Conservation (phyloP, 1,284 basidiomycete species). For the Marasmius fiardii region DNA sequence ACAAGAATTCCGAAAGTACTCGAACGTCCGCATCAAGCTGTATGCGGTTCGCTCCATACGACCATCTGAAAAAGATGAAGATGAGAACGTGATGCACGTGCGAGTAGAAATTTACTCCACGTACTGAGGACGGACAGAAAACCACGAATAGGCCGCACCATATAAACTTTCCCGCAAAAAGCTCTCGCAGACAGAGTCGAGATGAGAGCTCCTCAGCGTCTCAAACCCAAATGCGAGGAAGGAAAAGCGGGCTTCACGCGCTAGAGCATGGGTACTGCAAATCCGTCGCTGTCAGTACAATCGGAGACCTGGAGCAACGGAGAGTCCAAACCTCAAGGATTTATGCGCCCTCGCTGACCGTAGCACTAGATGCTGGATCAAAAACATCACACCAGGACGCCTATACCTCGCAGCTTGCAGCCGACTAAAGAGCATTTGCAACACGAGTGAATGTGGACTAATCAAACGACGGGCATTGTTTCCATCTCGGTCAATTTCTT, state of each 20-base stretch:
- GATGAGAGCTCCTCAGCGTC: conserved; percentile 81
- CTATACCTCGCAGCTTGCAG: conserved; percentile 93
- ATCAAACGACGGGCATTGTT: conserved; percentile 74
- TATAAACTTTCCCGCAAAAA: conserved; percentile 78
- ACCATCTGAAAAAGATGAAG: conserved; percentile 64
- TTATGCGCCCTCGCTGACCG: conserved; percentile 69
- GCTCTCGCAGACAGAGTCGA: conserved; percentile 85
- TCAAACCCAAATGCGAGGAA: conserved; percentile 94
- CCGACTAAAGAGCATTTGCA: conserved; percentile 91
- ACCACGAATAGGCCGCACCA: conserved; percentile 86
- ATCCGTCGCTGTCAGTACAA: neutral
- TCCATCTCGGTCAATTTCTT: conserved; percentile 73
- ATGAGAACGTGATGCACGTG: neutral
- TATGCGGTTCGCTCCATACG: conserved; percentile 88
- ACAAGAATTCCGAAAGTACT: conserved; percentile 81
- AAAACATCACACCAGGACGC: conserved; percentile 79
- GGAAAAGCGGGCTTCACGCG: conserved; percentile 87
- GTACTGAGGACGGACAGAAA: conserved; percentile 84
- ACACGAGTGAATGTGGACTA: conserved; percentile 79
- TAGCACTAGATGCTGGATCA: conserved; percentile 83
- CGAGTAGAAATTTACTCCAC: conserved; percentile 24
- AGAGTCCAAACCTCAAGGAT: conserved; percentile 63
- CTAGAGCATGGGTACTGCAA: conserved; percentile 84
- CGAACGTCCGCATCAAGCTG: conserved; percentile 90
- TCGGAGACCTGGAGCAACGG: neutral